phyloP scores from a whole-genome alignment of 2,329 filamentous ascomycete species.

The Colletotrichum karsti region DNA sequence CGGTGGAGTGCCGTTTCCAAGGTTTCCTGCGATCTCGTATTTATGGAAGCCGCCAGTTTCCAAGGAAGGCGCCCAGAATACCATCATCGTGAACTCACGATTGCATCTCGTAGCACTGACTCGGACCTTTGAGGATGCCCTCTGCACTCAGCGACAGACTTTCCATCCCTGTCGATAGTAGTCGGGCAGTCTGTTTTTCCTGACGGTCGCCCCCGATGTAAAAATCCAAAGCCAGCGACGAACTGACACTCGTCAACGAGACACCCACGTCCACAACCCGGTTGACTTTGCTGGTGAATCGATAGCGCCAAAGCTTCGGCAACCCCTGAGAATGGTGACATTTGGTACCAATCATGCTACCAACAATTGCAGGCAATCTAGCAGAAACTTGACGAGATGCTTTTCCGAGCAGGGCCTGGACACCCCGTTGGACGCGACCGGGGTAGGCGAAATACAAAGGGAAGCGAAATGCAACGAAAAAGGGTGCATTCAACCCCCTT shows the following conservation, averaged over 20 bases:
- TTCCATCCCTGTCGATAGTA: not conserved
- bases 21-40: too few species aligned
- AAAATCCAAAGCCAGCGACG: not conserved
- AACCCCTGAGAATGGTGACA: conserved; percentile 13
- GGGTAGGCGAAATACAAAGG: conserved; percentile 24
- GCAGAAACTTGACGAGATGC: conserved; percentile 1
- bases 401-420: conserved; percentile 1
- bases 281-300: conserved; percentile 3
- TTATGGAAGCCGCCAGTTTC: too few species aligned
- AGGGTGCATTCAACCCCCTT: conserved; percentile 11
- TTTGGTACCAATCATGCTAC: not conserved
- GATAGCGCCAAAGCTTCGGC: conserved; percentile 23
- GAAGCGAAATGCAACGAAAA: conserved; percentile 16
- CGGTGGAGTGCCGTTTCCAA: too few species aligned
- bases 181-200: not conserved
- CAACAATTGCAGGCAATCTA: conserved; percentile 1
- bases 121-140: not conserved
- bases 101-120: not conserved
- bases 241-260: not conserved
- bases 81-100: too few species aligned
- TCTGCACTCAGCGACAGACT: not conserved
- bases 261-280: not conserved
- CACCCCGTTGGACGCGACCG: not conserved
- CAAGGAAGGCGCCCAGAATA: too few species aligned
- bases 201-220: not conserved